Conservation (phyloP, 495 filamentous ascomycete genomes). For the Geoglossum glabrum region DNA sequence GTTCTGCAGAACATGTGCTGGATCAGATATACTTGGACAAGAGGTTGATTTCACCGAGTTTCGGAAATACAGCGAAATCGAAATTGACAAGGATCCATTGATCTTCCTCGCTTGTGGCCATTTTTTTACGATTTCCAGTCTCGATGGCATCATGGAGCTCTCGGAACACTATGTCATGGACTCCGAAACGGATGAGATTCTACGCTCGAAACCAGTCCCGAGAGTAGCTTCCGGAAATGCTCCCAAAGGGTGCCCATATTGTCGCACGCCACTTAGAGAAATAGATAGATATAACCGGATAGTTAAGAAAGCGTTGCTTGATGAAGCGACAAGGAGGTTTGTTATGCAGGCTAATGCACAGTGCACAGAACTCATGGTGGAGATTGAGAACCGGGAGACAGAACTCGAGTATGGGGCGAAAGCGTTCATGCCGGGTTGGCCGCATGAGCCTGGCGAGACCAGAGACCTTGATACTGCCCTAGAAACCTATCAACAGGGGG, state of each 20-base stretch:
- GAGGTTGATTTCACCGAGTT: constrained; percentile 33
- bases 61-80: constrained; percentile 30
- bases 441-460: neutral
- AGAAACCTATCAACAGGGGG: constrained; percentile 18
- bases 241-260: constrained; percentile 41
- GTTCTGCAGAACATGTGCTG: constrained; percentile 38
- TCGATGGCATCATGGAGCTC: constrained; percentile 50
- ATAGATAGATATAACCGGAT: constrained; percentile 49
- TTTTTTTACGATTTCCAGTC: constrained; percentile 34
- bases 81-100: constrained; percentile 37
- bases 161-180: constrained; percentile 34
- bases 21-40: constrained; percentile 21
- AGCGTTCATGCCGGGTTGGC: neutral
- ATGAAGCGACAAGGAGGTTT: constrained; percentile 51
- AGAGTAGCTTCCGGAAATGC: constrained; percentile 7
- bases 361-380: constrained; percentile 28
- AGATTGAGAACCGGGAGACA: constrained; percentile 17
- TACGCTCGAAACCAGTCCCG: neutral
- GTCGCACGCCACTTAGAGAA: constrained; percentile 38
- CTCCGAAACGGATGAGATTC: constrained; percentile 17
- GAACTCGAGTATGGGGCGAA: constrained; percentile 11
- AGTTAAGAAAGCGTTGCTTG: constrained; percentile 38
- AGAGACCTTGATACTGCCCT: neutral
- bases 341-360: constrained; percentile 27
- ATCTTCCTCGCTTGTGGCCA: constrained; percentile 49